These are phyloP conservation scores for Brasenia schreberi DNA, from an alignment of 164 flowering plant species.

Conservation along the genomic window DNA sequence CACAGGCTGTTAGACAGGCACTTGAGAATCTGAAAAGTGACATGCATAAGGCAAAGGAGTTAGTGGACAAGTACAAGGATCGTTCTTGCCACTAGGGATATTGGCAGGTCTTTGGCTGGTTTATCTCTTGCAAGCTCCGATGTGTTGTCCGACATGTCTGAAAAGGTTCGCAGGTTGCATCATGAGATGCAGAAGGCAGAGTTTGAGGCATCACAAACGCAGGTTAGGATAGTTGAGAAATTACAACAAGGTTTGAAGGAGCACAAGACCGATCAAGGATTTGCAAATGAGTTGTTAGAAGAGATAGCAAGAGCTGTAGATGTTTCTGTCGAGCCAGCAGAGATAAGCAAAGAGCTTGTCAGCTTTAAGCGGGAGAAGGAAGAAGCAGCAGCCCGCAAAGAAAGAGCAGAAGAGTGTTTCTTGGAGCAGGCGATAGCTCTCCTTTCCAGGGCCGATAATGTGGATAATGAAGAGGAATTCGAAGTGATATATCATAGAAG, in stretches of 20 bases:
- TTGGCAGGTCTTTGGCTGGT: constrained; percentile 47
- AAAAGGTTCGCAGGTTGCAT: constrained; percentile 42
- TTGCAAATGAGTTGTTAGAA: constrained; percentile 62
- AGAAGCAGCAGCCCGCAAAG: constrained; percentile 51
- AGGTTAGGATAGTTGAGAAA: constrained; percentile 41
- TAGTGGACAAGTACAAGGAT: constrained; percentile 55
- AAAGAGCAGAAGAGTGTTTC: constrained; percentile 45
- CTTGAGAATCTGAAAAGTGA: constrained; percentile 39
- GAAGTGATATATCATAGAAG: constrained; percentile 31
- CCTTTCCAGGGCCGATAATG: constrained; percentile 65
- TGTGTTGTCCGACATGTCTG: constrained; percentile 40
- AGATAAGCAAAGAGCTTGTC: constrained; percentile 48
- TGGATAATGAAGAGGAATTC: constrained; percentile 45
- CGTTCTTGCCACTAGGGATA: constrained; percentile 43
- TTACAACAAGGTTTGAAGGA: constrained; percentile 41
- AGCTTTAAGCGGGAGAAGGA: constrained; percentile 47
- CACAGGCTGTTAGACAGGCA: constrained; percentile 45
- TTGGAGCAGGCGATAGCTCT: constrained; percentile 56
- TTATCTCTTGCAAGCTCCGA: constrained; percentile 49
- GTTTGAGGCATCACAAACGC: constrained; percentile 40
- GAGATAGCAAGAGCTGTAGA: constrained; percentile 62
- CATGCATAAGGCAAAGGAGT: constrained; percentile 41
- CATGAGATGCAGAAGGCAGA: constrained; percentile 66
- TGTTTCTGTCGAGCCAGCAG: constrained; percentile 51
- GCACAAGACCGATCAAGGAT: constrained; percentile 41